Evolutionary conservation across 2,329 filamentous ascomycete species (phyloP).

Genomic region (Beauveria scarabaeidicola): DNA sequence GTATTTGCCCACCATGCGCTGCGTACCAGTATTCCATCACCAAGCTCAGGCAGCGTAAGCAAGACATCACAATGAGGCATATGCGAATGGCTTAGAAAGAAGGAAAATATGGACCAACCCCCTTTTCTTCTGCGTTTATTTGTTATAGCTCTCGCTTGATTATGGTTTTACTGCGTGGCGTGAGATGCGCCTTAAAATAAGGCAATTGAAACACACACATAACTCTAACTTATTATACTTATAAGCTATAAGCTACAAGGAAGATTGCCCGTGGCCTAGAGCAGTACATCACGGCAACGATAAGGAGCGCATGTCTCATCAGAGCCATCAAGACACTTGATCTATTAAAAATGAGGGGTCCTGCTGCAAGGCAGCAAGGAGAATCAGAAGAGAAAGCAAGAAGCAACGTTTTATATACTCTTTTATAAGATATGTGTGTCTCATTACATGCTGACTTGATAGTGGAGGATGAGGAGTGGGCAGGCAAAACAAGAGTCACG

Average conservation of each 20-base stretch:
- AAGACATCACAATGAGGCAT: no score
- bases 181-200: neutral
- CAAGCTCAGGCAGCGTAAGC: no score
- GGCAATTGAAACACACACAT: neutral
- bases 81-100: no score
- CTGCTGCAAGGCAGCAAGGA: neutral
- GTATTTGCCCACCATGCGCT: no score
- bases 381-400: neutral
- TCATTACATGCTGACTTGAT: neutral
- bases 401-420: neutral
- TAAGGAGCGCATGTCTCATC: no score
- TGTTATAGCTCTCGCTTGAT: neutral
- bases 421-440: neutral
- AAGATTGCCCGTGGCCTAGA: no score
- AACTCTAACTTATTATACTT: no score
- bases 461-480: neutral
- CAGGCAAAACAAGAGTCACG: neutral
- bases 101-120: no score
- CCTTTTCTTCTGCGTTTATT: no score
- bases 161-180: neutral
- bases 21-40: no score
- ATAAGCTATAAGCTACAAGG: no score
- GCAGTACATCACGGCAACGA: no score
- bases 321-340: neutral
- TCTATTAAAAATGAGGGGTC: neutral